Percentiles rank a stretch among this genome's conserved stretches.
phyloP scores from a whole-genome alignment of 305 asterid genomes.

The Fraxinus sp. region DNA sequence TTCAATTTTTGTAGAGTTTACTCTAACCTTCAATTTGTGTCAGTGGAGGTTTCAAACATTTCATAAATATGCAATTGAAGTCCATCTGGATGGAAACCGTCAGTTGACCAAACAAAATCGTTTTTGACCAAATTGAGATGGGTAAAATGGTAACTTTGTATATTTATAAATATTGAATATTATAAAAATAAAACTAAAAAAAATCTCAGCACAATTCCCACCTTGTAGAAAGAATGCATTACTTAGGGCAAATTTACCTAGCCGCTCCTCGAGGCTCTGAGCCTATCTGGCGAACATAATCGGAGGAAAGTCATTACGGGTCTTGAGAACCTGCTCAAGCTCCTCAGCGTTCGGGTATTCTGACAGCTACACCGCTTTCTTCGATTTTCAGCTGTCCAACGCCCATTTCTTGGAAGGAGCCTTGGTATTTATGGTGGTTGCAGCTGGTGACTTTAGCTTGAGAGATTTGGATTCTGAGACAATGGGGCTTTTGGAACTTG shows the following conservation, averaged over 20 bases:
- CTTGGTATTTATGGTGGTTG: conserved; percentile 29
- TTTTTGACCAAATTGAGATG: background rate
- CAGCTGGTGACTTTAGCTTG: conserved; percentile 31
- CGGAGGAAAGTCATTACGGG: conserved; percentile 64
- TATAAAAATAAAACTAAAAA: background rate
- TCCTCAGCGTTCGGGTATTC: conserved; percentile 58
- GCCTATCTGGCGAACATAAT: conserved; percentile 78
- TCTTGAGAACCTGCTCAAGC: conserved; percentile 54
- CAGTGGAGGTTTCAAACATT: background rate
- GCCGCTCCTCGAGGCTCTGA: conserved; percentile 57
- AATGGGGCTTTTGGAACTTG: conserved; percentile 44
- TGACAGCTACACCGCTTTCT: conserved; percentile 70
- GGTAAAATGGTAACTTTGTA: background rate
- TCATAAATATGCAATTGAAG: background rate
- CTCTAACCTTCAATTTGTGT: background rate
- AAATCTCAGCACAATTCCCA: conserved; percentile 84
- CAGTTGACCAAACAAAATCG: background rate
- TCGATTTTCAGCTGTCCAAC: conserved; percentile 61
- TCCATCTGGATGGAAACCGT: background rate
- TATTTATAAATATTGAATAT: background rate
- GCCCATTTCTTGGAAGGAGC: conserved; percentile 39
- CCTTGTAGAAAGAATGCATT: conserved; percentile 71
- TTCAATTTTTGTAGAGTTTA: too few relatives aligned
- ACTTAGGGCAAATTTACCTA: conserved; percentile 70
- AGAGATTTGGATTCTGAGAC: conserved; percentile 26